phyloP scores from a whole-genome alignment of 2,329 filamentous ascomycete species.

The Alternaria longipes region DNA sequence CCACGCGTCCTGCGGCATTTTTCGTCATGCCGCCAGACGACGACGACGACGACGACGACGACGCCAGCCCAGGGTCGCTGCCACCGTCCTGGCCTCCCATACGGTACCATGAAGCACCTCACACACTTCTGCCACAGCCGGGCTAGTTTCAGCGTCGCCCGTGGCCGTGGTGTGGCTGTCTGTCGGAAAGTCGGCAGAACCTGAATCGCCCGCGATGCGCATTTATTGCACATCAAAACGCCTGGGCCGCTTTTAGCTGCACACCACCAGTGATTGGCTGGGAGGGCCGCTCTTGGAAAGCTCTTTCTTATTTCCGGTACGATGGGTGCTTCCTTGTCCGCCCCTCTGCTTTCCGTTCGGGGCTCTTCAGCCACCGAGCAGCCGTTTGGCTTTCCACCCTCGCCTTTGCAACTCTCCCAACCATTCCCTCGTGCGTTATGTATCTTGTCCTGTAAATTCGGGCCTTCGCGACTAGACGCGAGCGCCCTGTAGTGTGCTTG shows the following conservation, averaged over 20 bases:
- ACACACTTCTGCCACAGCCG: slow-evolving; percentile 1
- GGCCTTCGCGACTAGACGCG: slow-evolving; percentile 18
- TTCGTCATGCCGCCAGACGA: slow-evolving; percentile 14
- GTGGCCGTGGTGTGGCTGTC: not conserved
- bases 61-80: not conserved
- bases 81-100: not conserved
- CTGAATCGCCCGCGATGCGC: slow-evolving; percentile 12
- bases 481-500: slow-evolving; percentile 7
- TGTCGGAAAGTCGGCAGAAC: slow-evolving; percentile 5
- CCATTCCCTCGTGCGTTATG: slow-evolving; percentile 11
- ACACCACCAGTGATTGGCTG: slow-evolving; percentile 27
- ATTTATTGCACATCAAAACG: not conserved
- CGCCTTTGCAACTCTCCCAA: not conserved
- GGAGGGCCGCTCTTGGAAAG: slow-evolving; percentile 25
- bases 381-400: slow-evolving; percentile 10
- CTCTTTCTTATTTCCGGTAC: slow-evolving; percentile 31
- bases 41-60: not conserved
- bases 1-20: slow-evolving; percentile 27
- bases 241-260: slow-evolving; percentile 3
- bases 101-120: not conserved
- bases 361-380: slow-evolving; percentile 14
- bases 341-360: slow-evolving; percentile 12
- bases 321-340: slow-evolving; percentile 6
- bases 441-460: slow-evolving; percentile 7
- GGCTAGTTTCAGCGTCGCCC: slow-evolving; percentile 7